Base-by-base conservation (phyloP, 208 protist species). In the Crithidia fasciculata region DNA sequence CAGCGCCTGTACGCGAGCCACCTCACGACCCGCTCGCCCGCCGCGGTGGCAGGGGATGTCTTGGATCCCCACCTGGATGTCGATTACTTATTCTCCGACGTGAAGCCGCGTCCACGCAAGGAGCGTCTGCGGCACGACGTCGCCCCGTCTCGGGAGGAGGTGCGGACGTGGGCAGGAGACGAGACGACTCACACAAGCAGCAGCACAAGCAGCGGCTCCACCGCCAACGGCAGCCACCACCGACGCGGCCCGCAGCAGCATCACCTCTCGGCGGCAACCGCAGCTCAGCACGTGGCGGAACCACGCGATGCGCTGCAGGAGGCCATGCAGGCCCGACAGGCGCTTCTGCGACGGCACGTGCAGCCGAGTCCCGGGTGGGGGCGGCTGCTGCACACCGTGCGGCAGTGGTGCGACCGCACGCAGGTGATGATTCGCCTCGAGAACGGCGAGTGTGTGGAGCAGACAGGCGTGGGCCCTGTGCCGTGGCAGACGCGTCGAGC, bases 321-420 rank as follows among this genome's bases (percentile, higher is more conserved):
- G 19, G 78, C 78, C 4, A 40, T 83, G 45, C 50, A 62, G 5
- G 59, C 72, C 12, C 64, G 78, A n/a, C 18, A 55, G 28, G 55
- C 68, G 16, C n/a, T 85, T 3, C 58, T 90, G 13, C 61, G 79
- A 12, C 66, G 67, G 15, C 72, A 76, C 45, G 62, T 76, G 13
- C 65, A 72, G 41, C 43, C 44, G 16, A 49, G 72, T 19, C 77
- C 85, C 3, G 62, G 57, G 52, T 69, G 80, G 59, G 75, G 81
- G 43, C 76, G 75, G 18, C 68, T 82, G 61, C 67, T 75, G 41
- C 76, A 81, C 61, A 68, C 77, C 44, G 81, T 88, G 47, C 70
- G 70, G 0, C 82, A 91, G 81, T 91, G 86, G 86, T 83, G 78
- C 49, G 86, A 91, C 55, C 79, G 86, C 39, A 77, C 72, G 12